Evolutionary conservation across 768 basidiomycete species (phyloP), one percentile per base, ranked within the genome.

Genomic region (Punctularia strigosozonata): DNA sequence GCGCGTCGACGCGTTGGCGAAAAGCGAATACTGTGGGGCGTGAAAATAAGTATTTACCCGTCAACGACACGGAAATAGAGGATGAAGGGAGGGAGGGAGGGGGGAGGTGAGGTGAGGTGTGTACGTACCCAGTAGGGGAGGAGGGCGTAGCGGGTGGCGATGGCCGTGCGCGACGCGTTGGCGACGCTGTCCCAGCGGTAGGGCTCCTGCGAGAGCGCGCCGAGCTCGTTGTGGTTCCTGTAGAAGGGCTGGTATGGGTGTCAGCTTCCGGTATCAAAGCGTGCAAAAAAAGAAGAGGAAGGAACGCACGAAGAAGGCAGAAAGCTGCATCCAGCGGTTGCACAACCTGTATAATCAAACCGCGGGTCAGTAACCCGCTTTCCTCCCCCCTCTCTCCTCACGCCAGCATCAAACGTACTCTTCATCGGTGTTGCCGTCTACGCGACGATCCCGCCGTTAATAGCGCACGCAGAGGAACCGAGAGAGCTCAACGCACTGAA

Each of bases 281-380:
- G n/a, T n/a, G n/a, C n/a, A n/a, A n/a, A n/a, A n/a, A n/a, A n/a
- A n/a, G n/a, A n/a, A n/a, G n/a, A n/a, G n/a, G n/a, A n/a, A n/a
- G n/a, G n/a, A n/a, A n/a, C n/a, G n/a, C n/a, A n/a, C n/a, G 20
- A 70, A 69, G 54, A 88, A 88, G 1, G 84, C 85, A 3, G 80
- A 67, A n/a, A 87, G 68, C 53, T 80, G 77, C 83, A 84, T 86
- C 86, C 86, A 89, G 14, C 86, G 71, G 44, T 77, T 78, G 57
- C 82, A 83, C 7, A 89, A 66, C n/a, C n/a, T n/a, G n/a, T n/a
- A n/a, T n/a, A n/a, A n/a, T n/a, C n/a, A n/a, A n/a, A n/a, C n/a
- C n/a, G n/a, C n/a, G n/a, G n/a, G n/a, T n/a, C n/a, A n/a, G n/a
- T n/a, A n/a, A n/a, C n/a, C n/a, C n/a, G n/a, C n/a, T n/a, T n/a